A percentile compares a stretch with the other conserved stretches of the same genome.
Conservation (phyloP, 2,329 filamentous ascomycete species). For the Nigrospora oryzae region DNA sequence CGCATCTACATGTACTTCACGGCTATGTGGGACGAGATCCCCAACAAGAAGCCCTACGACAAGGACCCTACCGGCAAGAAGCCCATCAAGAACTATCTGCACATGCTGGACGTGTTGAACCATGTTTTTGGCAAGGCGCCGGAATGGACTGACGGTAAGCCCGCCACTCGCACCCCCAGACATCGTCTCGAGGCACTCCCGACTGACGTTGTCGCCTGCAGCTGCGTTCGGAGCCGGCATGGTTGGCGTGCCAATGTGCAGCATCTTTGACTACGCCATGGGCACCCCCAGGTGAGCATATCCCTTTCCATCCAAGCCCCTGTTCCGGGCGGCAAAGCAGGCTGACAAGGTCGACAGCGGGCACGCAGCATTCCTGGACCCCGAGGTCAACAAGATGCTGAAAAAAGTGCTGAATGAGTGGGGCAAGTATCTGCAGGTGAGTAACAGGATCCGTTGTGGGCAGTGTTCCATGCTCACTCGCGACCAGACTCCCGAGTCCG, state of each 20-base stretch:
- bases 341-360: constrained; percentile 22
- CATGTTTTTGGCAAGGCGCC: constrained; percentile 44
- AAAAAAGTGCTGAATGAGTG: constrained; percentile 49
- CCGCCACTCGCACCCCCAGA: too few species aligned
- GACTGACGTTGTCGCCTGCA: too few species aligned
- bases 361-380: constrained; percentile 45
- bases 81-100: constrained; percentile 55
- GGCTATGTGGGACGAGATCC: constrained; percentile 62
- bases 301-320: too few species aligned
- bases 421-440: constrained; percentile 43
- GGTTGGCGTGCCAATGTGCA: constrained; percentile 45
- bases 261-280: constrained; percentile 49
- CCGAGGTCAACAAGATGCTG: constrained; percentile 43
- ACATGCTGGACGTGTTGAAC: constrained; percentile 61
- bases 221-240: constrained; percentile 39
- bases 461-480: background rate
- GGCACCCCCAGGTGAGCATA: constrained; percentile 34
- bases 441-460: background rate
- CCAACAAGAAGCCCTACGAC: constrained; percentile 48
- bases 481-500: constrained; percentile 39
- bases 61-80: constrained; percentile 52
- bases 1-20: constrained; percentile 59
- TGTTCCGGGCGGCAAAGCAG: background rate
- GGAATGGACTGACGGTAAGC: constrained; percentile 36
- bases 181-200: too few species aligned